Base-by-base conservation (phyloP, 257 asterid species). In the Anisodus tanguticus region DNA sequence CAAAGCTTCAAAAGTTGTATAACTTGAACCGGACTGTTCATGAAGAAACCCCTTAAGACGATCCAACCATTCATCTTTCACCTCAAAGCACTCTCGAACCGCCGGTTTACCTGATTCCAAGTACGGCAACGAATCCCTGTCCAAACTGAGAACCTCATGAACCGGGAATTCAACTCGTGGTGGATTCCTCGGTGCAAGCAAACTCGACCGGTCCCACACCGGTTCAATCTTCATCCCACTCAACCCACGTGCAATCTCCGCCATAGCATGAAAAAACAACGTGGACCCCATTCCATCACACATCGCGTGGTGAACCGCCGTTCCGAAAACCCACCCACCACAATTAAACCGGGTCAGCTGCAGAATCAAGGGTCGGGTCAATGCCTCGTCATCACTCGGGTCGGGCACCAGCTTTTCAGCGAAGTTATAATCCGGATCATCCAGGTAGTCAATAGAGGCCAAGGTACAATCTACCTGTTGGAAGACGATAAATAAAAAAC, bases 221-320 rank as follows among this genome's bases (percentile, higher is more conserved):
- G 97, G 97, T 9, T 91, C 88, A 5, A 89, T 53, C 12, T 83
- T n/a, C 5, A 82, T 60, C 80, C 26, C 85, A 5, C 22, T 86
- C 45, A 83, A 68, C 76, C 98, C 98, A 16, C 97, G 91, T 0
- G 98, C 94, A 39, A 91, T 16, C 91, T 89, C 98, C 0, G 98
- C 96, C 93, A 93, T 86, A 22, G 91, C 94, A 85, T 86, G 91
- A 80, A 95, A 95, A 63, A 93, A 90, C 84, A 81, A n/a, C 2
- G 98, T 91, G 3, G 98, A 94, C 12, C 98, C 98, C 13, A 91
- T 64, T 0, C 98, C 98, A 79, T 93, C 98, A 84, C 95, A 92
- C 26, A 93, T 62, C 0, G 95, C 89, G 69, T 93, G 94, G 85
- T 93, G 97, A 9, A 92, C 85, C 2, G 94, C 92, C 7, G 95